These are phyloP conservation scores for Colletotrichum cuscutae DNA, from an alignment of 2,329 filamentous ascomycete species.

Conservation along the genomic window DNA sequence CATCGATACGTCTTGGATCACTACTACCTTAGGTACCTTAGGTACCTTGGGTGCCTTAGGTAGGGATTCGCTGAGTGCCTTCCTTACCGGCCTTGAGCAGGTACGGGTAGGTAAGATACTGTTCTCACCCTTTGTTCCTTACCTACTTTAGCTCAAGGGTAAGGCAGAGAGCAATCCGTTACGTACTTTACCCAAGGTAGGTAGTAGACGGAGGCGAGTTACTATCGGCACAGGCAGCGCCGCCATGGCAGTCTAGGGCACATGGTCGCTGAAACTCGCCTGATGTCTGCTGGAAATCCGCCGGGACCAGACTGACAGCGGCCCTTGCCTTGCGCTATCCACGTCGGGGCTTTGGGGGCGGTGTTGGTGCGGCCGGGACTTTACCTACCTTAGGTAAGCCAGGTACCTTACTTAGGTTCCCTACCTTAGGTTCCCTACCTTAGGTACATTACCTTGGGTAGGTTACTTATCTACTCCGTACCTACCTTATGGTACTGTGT, in stretches of 20 bases:
- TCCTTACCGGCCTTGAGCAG: not conserved
- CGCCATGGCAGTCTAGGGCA: not conserved
- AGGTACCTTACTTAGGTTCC: not conserved
- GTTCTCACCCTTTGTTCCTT: not conserved
- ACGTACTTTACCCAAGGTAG: too few species aligned
- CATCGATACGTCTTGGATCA: not conserved
- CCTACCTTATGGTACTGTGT: too few species aligned
- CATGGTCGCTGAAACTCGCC: constrained; percentile 12
- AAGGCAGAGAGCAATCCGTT: too few species aligned
- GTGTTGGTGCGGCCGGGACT: not conserved
- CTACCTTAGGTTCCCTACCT: not conserved
- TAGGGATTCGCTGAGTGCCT: not conserved
- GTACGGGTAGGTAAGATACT: too few species aligned
- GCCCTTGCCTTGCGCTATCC: constrained; percentile 1
- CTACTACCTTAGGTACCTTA: not conserved
- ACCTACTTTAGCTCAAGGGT: not conserved
- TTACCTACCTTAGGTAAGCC: not conserved
- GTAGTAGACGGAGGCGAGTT: not conserved
- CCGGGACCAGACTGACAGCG: not conserved
- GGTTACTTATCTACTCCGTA: too few species aligned
- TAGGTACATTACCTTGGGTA: not conserved
- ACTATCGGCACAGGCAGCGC: not conserved
- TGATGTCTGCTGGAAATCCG: constrained; percentile 6
- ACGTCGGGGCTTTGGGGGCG: too few species aligned
- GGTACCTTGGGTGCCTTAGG: too few species aligned